These are phyloP conservation scores for Aureobasidium sp. DNA, from an alignment of 2,329 filamentous ascomycete species.

Conservation along the genomic window DNA sequence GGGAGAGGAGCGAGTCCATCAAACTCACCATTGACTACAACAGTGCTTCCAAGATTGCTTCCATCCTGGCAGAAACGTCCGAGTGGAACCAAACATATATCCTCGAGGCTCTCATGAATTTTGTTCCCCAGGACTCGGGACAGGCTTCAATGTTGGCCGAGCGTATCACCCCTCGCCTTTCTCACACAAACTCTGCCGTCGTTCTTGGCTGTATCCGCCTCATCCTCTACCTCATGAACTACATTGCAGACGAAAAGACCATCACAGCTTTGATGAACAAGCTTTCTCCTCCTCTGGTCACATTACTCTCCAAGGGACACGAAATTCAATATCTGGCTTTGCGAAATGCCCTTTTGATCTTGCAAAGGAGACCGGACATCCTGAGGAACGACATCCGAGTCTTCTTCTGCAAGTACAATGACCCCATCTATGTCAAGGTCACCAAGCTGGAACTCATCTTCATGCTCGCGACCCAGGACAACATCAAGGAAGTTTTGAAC, in stretches of 20 bases:
- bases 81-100: conserved; percentile 99
- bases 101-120: conserved; percentile 93
- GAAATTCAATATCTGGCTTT: conserved; percentile 98
- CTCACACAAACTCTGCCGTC: conserved; percentile 93
- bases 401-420: conserved; percentile 99
- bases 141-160: conserved; percentile 88
- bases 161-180: conserved; percentile 87
- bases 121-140: conserved; percentile 81
- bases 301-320: conserved; percentile 86
- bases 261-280: conserved; percentile 82
- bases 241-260: conserved; percentile 85
- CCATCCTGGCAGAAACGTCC: conserved; percentile 91
- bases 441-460: conserved; percentile 98
- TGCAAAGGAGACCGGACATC: conserved; percentile 88
- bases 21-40: conserved; percentile 96
- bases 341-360: conserved; percentile 83
- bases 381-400: conserved; percentile 93
- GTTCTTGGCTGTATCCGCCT: conserved; percentile 94
- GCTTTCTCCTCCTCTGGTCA: conserved; percentile 88
- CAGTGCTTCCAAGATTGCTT: conserved; percentile 96
- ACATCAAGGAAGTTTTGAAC: conserved; percentile 89
- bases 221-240: conserved; percentile 97
- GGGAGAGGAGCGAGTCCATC: conserved; percentile 95
- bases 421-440: conserved; percentile 98
- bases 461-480: conserved; percentile 92